phyloP scores from a whole-genome alignment of 495 filamentous ascomycete species.

The Chlorociboria aeruginascens region DNA sequence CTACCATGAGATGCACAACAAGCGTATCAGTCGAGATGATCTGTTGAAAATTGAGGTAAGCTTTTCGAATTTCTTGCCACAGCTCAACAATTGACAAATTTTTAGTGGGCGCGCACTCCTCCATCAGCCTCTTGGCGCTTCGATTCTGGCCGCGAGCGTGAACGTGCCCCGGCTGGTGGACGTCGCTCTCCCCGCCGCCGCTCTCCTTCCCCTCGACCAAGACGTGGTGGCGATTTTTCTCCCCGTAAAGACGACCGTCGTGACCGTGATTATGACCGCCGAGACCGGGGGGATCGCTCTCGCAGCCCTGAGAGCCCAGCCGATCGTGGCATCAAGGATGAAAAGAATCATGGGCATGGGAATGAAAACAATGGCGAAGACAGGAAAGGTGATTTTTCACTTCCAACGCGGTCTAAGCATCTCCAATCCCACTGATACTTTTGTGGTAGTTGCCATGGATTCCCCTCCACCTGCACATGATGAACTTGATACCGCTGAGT shows the following conservation, averaged over 20 bases:
- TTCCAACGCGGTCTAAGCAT: conserved; percentile 13
- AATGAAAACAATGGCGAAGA: conserved; percentile 70
- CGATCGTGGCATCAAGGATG: conserved; percentile 19
- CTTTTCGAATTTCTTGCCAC: neutral
- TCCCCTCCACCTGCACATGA: conserved; percentile 80
- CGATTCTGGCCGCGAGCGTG: conserved; percentile 73
- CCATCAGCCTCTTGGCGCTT: conserved; percentile 98
- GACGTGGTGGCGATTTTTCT: conserved; percentile 61
- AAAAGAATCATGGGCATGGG: conserved; percentile 49
- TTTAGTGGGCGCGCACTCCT: conserved; percentile 93
- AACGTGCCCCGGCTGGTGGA: conserved; percentile 45
- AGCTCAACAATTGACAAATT: neutral
- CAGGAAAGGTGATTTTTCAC: conserved; percentile 59
- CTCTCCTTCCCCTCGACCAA: conserved; percentile 61
- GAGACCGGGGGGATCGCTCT: conserved; percentile 55
- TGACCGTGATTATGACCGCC: conserved; percentile 71
- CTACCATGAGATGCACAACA: conserved; percentile 99
- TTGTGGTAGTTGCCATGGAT: conserved; percentile 39
- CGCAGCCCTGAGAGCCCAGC: conserved; percentile 38
- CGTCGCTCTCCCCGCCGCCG: conserved; percentile 68
- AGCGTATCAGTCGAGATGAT: conserved; percentile 93
- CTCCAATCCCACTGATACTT: conserved; percentile 12
- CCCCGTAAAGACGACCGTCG: conserved; percentile 86
- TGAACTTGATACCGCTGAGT: conserved; percentile 95
- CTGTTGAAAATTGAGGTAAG: conserved; percentile 93